Percentiles rank a stretch among this genome's conserved stretches.
These are phyloP conservation scores for Penicillium crustosum DNA, from an alignment of 2,329 filamentous ascomycete species.

Conservation along the genomic window DNA sequence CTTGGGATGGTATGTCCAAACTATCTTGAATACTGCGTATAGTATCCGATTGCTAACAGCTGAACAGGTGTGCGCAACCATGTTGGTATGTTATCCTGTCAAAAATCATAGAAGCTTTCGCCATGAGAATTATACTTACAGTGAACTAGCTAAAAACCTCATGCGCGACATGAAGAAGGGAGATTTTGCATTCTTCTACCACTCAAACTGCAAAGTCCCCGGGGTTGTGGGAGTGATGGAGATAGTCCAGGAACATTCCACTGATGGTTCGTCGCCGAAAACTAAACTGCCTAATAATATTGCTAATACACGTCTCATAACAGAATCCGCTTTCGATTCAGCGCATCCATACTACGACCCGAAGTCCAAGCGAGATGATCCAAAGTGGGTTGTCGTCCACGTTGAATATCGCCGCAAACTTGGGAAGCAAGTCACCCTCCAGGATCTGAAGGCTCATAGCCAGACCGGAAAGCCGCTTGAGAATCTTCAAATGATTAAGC, in stretches of 20 bases:
- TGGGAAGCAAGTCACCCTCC: slow-evolving; percentile 65
- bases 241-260: slow-evolving; percentile 77
- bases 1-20: slow-evolving; percentile 77
- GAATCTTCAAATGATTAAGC: slow-evolving; percentile 79
- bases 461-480: slow-evolving; percentile 59
- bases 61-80: slow-evolving; percentile 47
- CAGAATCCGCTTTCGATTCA: slow-evolving; percentile 69
- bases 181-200: slow-evolving; percentile 95
- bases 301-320: slow-evolving; percentile 10
- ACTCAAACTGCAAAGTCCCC: slow-evolving; percentile 87
- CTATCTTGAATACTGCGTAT: neutral
- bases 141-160: slow-evolving; percentile 71
- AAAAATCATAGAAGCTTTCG: neutral
- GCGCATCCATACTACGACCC: slow-evolving; percentile 80
- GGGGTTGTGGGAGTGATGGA: slow-evolving; percentile 88
- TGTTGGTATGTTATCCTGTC: slow-evolving; percentile 35
- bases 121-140: slow-evolving; percentile 17
- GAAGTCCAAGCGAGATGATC: slow-evolving; percentile 66
- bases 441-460: slow-evolving; percentile 67
- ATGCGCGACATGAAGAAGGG: slow-evolving; percentile 87
- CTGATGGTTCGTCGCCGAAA: slow-evolving; percentile 63
- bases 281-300: neutral
- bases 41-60: slow-evolving; percentile 19
- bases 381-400: slow-evolving; percentile 86
- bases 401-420: slow-evolving; percentile 88